Base-by-base conservation (phyloP, 805 yeast species). In the Debaryomyces castellii region DNA sequence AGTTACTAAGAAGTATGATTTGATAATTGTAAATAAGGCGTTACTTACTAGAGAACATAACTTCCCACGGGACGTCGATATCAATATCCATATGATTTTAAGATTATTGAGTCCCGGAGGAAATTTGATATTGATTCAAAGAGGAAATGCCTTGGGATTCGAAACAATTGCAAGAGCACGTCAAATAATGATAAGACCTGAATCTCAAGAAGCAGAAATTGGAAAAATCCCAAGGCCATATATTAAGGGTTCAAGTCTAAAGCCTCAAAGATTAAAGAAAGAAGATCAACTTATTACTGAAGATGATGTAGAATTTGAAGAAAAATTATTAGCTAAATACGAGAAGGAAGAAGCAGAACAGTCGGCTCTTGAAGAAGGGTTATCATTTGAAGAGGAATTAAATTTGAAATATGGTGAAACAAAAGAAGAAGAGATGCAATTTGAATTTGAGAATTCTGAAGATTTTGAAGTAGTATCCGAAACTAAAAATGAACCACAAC, bases 121-220 rank as follows among this genome's bases (percentile, higher is more conserved):
- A 0, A 83, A 83, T 47, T 64, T 92, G 10, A 83, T 90, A 1
- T 61, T 94, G 1, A 67, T 91, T 2, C 98, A 94, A 66, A 74
- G 97, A 51, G 99, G 99, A 2, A 87, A 86, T 45, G 89, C 97
- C 0, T 59, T 83, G 25, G 98, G 98, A 0, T 89, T 89, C 59
- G 99, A 94, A 64, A 74, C 82, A 2, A 77, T 90, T 46, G 95
- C 96, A 0, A 74, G 97, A 44, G 97, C 97, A 4, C 76, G 99
- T 57, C 97, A 92, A 62, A 67, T 89, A 3, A 81, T 89, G 78
- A 69, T 92, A n/a, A 80, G 98, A 53, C 97, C 97, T 0, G 96
- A 86, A 54, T 77, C 80, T 5, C 73, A 73, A 53, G 72, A 65
- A 5, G 64, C 66, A 10, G 86, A 82, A 51, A 59, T 66, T 33